These are phyloP conservation scores for Peribolospora kevripleyi DNA, from an alignment of 768 basidiomycete genomes.

Conservation along the genomic window DNA sequence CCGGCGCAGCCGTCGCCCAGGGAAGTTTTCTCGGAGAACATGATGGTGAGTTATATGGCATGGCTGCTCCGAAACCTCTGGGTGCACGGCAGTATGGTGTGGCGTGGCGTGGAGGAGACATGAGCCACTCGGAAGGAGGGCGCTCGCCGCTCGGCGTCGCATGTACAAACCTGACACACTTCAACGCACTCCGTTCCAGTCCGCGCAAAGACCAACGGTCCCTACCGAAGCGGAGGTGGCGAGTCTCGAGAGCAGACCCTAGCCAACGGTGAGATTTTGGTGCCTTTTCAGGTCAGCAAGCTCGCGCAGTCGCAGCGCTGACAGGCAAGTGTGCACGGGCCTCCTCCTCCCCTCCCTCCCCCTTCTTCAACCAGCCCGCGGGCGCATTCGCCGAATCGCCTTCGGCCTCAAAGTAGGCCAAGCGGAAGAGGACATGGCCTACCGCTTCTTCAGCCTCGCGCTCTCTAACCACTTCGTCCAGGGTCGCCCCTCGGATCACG, in stretches of 20 bases:
- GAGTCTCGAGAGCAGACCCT: constrained; percentile 82
- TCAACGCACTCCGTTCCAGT: too few relatives aligned
- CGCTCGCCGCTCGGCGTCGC: too few relatives aligned
- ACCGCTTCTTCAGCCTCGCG: constrained; percentile 72
- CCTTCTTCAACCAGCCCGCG: constrained; percentile 32
- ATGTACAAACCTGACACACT: too few relatives aligned
- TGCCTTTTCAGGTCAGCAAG: too few relatives aligned
- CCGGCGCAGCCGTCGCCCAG: constrained; percentile 83
- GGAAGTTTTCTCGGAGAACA: constrained; percentile 78
- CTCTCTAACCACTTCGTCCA: constrained; percentile 84
- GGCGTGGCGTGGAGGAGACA: too few relatives aligned
- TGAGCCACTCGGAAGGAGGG: too few relatives aligned
- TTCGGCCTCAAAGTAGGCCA: constrained; percentile 54
- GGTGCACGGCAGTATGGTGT: too few relatives aligned
- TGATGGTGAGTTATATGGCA: constrained; percentile 40
- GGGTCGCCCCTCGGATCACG: constrained; percentile 72
- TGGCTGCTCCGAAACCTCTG: too few relatives aligned
- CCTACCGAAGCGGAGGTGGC: constrained; percentile 48
- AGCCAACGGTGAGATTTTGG: constrained; percentile 41
- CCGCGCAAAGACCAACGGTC: constrained; percentile 38
- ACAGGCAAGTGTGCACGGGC: too few relatives aligned
- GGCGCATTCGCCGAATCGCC: constrained; percentile 61
- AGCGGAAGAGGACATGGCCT: constrained; percentile 52
- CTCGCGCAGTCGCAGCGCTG: too few relatives aligned
- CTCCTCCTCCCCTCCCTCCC: not conserved